A percentile compares a stretch with the other conserved stretches of the same genome.
Conservation (phyloP, 2,329 filamentous ascomycete genomes). For the Lasiodiplodia gonubiensis region DNA sequence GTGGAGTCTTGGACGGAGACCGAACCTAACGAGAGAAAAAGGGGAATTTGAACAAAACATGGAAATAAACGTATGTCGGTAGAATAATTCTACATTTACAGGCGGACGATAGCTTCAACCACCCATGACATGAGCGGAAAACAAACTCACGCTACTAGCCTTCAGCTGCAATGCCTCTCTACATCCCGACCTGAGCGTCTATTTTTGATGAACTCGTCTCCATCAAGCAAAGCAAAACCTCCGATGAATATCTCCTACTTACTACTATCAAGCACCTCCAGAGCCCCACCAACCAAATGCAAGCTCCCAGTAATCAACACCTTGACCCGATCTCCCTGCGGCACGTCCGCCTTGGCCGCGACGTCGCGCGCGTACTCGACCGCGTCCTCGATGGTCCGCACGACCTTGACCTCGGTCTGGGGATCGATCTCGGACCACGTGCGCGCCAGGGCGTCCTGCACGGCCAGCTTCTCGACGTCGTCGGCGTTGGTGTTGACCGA, state of each 20-base stretch:
- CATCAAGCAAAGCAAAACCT: too few relatives aligned
- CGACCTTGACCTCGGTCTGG: constrained; percentile 59
- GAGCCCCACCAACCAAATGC: constrained; percentile 79
- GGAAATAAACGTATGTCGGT: too few relatives aligned
- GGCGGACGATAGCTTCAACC: too few relatives aligned
- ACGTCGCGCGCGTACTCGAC: constrained; percentile 61
- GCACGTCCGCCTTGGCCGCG: constrained; percentile 33
- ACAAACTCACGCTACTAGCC: too few relatives aligned
- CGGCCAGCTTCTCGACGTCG: constrained; percentile 64
- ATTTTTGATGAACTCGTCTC: too few relatives aligned
- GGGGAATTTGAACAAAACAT: too few relatives aligned
- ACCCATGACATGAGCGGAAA: too few relatives aligned
- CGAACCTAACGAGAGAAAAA: too few relatives aligned
- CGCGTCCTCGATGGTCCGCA: constrained; percentile 72
- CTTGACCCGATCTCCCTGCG: constrained; percentile 53
- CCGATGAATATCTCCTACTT: not conserved
- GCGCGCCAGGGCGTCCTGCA: constrained; percentile 70
- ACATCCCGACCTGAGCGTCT: too few relatives aligned
- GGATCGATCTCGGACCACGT: constrained; percentile 58
- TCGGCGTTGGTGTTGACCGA: constrained; percentile 65
- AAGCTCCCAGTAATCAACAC: constrained; percentile 82
- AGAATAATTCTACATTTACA: too few relatives aligned
- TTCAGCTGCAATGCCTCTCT: too few relatives aligned
- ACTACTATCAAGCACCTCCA: constrained; percentile 70
- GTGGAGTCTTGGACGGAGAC: too few relatives aligned